phyloP scores from a whole-genome alignment of 768 basidiomycete species.

The Mycena belliarum region DNA sequence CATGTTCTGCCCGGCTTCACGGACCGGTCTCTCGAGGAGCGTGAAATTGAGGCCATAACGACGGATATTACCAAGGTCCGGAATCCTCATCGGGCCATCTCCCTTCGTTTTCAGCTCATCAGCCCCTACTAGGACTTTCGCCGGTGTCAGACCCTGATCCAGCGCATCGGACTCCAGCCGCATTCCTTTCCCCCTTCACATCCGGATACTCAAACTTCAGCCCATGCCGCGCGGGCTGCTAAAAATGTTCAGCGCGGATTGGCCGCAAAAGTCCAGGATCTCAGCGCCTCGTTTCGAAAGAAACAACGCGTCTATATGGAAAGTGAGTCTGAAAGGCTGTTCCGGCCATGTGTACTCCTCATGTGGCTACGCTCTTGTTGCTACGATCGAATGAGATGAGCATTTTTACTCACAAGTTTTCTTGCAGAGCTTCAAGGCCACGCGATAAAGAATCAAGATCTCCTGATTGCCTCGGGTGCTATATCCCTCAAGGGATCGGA shows the following conservation, averaged over 20 bases:
- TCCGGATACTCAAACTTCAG: slow-evolving; percentile 37
- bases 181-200: slow-evolving; percentile 69
- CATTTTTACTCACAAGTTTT: neutral
- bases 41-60: slow-evolving; percentile 87
- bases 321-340: slow-evolving; percentile 58
- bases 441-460: slow-evolving; percentile 95
- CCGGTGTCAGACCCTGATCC: slow-evolving; percentile 63
- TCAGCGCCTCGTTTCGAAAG: slow-evolving; percentile 90
- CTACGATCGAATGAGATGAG: slow-evolving; percentile 4
- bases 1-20: slow-evolving; percentile 95
- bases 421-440: slow-evolving; percentile 88
- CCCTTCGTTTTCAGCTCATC: slow-evolving; percentile 18
- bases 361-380: slow-evolving; percentile 20
- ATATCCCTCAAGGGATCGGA: slow-evolving; percentile 82
- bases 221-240: slow-evolving; percentile 64
- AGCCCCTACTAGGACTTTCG: slow-evolving; percentile 60
- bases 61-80: slow-evolving; percentile 84
- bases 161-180: slow-evolving; percentile 63
- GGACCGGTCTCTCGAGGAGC: slow-evolving; percentile 91
- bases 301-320: slow-evolving; percentile 99
- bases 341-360: slow-evolving; percentile 11
- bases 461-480: slow-evolving; percentile 86
- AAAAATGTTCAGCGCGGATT: slow-evolving; percentile 95
- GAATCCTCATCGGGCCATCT: slow-evolving; percentile 46
- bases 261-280: slow-evolving; percentile 94